These are phyloP conservation scores for Rhynchospora breviuscula DNA, from an alignment of 176 grass and related monocot species.

Conservation along the genomic window DNA sequence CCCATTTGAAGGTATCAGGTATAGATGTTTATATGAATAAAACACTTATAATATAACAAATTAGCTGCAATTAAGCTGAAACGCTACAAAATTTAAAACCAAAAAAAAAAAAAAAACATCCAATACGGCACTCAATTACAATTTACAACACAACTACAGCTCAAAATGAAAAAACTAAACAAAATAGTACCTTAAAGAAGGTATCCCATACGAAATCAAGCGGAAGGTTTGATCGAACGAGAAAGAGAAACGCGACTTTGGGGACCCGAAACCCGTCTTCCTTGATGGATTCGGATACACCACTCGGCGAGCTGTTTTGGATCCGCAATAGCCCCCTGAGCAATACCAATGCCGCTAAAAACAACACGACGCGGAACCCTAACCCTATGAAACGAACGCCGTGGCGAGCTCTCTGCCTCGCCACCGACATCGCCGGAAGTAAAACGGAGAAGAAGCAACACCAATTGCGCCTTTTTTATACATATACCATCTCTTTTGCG, in stretches of 20 bases:
- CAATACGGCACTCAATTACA: not conserved
- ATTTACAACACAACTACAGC: not conserved
- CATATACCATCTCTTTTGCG: not conserved
- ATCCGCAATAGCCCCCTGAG: constrained; percentile 41
- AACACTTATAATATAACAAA: not conserved
- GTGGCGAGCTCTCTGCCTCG: constrained; percentile 30
- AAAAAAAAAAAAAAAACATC: not conserved
- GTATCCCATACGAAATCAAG: constrained; percentile 96
- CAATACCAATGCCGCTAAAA: constrained; percentile 53
- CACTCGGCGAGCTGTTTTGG: constrained; percentile 17
- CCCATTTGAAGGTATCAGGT: not conserved
- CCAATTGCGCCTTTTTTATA: not conserved
- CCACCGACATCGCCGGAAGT: constrained; percentile 38
- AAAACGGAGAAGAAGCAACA: not conserved
- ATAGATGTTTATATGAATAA: not conserved
- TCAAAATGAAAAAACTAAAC: not conserved
- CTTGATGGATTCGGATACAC: constrained; percentile 13
- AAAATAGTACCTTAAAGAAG: constrained; percentile 62
- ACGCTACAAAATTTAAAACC: not conserved
- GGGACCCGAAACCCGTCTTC: constrained; percentile 14
- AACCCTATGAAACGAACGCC: constrained; percentile 28
- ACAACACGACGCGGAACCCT: constrained; percentile 59
- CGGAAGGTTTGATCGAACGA: constrained; percentile 64
- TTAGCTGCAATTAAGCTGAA: constrained; percentile 16
- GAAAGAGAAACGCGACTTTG: constrained; percentile 92